Percentiles rank a stretch among this genome's conserved stretches.
These are phyloP conservation scores for Eragrostis curvula DNA, from an alignment of 176 grass and related monocot genomes.

Conservation along the genomic window DNA sequence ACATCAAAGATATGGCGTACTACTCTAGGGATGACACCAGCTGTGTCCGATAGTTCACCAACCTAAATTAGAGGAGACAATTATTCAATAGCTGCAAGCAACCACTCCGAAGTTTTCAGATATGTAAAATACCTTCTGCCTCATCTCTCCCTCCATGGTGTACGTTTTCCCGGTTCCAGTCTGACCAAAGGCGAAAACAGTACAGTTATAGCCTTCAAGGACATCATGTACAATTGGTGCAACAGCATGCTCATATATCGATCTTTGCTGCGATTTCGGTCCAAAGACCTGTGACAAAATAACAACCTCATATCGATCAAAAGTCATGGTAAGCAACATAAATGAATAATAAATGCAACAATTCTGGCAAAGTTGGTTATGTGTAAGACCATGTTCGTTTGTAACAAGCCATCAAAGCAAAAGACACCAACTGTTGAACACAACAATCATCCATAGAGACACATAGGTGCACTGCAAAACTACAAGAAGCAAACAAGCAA, in stretches of 20 bases:
- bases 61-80: constrained; percentile 46
- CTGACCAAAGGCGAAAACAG: constrained; percentile 90
- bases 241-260: constrained; percentile 68
- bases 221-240: constrained; percentile 73
- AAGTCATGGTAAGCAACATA: constrained; percentile 15
- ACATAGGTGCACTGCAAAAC: not conserved
- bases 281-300: constrained; percentile 77
- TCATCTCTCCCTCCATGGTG: constrained; percentile 88
- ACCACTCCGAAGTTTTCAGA: constrained; percentile 1
- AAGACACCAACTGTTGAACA: not conserved
- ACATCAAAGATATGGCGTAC: constrained; percentile 75
- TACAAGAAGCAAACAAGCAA: constrained; percentile 4
- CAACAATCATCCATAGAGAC: not conserved
- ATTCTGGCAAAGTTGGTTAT: not conserved
- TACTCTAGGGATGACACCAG: constrained; percentile 91
- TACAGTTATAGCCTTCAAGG: constrained; percentile 91
- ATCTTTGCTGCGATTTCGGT: constrained; percentile 72
- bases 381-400: not conserved
- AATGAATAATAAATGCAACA: constrained; percentile 16
- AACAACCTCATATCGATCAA: constrained; percentile 20
- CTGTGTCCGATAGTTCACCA: constrained; percentile 55
- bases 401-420: not conserved
- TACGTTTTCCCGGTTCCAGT: constrained; percentile 94
- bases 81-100: constrained; percentile 24
- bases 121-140: constrained; percentile 59